Conservation (phyloP, 2,329 filamentous ascomycete species). For the Colletotrichum tanaceti region DNA sequence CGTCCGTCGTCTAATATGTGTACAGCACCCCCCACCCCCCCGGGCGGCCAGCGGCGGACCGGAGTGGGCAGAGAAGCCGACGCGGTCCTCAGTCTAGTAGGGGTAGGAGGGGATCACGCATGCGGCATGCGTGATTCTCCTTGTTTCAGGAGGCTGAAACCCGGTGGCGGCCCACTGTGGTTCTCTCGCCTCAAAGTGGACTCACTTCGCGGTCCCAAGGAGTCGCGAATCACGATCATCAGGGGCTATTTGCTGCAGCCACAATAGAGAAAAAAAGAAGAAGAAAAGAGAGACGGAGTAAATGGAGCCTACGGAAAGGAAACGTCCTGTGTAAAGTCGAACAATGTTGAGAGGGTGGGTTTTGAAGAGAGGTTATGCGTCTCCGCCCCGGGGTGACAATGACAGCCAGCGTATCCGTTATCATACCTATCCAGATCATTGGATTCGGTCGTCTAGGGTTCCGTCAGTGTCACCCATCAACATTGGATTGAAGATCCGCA, state of each 20-base stretch:
- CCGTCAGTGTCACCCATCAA: not conserved
- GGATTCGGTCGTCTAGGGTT: not conserved
- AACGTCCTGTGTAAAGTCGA: no score
- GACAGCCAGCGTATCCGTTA: not conserved
- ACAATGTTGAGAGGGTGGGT: not conserved
- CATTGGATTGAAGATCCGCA: slow-evolving; percentile 31
- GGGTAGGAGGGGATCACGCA: not conserved
- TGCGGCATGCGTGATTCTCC: slow-evolving; percentile 29
- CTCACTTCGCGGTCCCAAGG: slow-evolving; percentile 1
- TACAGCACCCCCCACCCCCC: no score
- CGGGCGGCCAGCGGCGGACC: slow-evolving; percentile 3
- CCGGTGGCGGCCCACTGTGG: slow-evolving; percentile 15
- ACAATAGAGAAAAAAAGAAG: not conserved
- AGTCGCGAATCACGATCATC: not conserved
- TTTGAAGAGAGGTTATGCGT: not conserved
- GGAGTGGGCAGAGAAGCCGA: slow-evolving; percentile 15
- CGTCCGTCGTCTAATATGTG: slow-evolving; percentile 1
- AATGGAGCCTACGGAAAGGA: no score
- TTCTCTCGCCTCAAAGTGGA: slow-evolving; percentile 27
- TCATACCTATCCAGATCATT: no score
- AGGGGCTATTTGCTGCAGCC: not conserved
- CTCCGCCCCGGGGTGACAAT: not conserved
- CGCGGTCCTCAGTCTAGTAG: not conserved
- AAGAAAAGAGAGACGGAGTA: no score
- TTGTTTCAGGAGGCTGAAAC: slow-evolving; percentile 40